phyloP scores from a whole-genome alignment of 768 basidiomycete species.

The Phanerodontia chrysosporium region DNA sequence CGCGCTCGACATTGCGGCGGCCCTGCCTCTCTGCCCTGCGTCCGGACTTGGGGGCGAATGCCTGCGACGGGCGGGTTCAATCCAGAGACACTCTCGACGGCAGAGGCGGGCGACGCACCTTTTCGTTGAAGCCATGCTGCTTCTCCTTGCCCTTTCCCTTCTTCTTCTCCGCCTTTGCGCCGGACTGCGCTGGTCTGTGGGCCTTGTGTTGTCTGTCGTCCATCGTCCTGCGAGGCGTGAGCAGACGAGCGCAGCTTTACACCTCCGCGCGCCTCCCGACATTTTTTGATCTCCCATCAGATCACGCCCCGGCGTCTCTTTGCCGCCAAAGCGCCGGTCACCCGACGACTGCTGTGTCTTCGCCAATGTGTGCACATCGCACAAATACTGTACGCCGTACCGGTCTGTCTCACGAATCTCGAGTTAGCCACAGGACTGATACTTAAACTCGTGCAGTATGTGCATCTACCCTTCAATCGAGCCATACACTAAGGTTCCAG shows the following conservation, averaged over 20 bases:
- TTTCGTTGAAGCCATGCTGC: constrained; percentile 83
- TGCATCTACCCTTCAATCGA: too few relatives aligned
- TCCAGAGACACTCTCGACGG: neutral
- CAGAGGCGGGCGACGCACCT: constrained; percentile 44
- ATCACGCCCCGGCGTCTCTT: too few relatives aligned
- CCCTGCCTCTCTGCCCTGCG: constrained; percentile 86
- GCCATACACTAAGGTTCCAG: too few relatives aligned
- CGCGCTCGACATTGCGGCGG: constrained; percentile 85
- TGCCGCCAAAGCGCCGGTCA: too few relatives aligned
- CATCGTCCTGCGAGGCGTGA: constrained; percentile 34
- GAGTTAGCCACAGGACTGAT: too few relatives aligned
- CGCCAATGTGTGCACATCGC: too few relatives aligned
- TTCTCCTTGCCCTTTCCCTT: constrained; percentile 60
- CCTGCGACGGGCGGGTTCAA: constrained; percentile 43
- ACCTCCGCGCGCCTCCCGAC: neutral
- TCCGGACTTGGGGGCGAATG: constrained; percentile 91
- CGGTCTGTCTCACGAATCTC: too few relatives aligned
- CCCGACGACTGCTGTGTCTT: too few relatives aligned
- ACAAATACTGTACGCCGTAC: too few relatives aligned
- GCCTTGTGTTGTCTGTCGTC: constrained; percentile 79
- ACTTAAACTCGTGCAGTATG: too few relatives aligned
- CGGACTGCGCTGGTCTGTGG: constrained; percentile 71
- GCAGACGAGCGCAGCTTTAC: neutral
- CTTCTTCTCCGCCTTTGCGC: constrained; percentile 75
- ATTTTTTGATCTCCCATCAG: neutral